phyloP scores from a whole-genome alignment of 2,329 filamentous ascomycete genomes.

The Calonectria leucothoes region DNA sequence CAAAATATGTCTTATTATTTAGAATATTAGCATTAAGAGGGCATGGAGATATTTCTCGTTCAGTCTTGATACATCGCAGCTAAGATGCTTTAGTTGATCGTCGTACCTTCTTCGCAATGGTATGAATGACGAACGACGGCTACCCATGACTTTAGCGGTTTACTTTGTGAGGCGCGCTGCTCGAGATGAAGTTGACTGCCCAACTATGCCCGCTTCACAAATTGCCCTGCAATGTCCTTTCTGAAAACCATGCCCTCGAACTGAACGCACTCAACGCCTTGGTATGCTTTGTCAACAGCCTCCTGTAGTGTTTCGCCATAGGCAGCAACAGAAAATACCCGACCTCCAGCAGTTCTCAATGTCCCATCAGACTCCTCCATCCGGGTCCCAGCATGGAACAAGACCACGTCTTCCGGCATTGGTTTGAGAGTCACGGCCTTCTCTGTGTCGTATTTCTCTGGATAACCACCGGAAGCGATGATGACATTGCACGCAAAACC shows the following conservation, averaged over 20 bases:
- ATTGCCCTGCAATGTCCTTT: neutral
- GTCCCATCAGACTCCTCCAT: no score
- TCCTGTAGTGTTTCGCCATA: neutral
- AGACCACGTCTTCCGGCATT: no score
- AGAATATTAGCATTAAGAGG: neutral
- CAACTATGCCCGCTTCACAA: neutral
- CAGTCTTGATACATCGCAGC: no score
- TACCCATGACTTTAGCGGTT: neutral
- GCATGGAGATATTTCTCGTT: no score
- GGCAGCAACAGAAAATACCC: neutral
- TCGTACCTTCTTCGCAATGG: neutral
- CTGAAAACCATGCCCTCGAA: neutral
- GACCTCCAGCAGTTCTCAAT: neutral
- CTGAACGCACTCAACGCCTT: neutral
- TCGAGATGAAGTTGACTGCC: no score
- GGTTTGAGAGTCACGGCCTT: no score
- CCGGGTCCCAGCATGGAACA: neutral
- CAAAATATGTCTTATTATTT: neutral
- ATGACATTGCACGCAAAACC: neutral
- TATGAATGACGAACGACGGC: neutral
- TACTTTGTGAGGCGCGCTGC: no score
- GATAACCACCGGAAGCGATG: neutral
- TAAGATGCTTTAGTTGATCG: no score
- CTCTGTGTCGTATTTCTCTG: neutral
- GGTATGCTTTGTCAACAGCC: neutral